phyloP scores from a whole-genome alignment of 2,329 filamentous ascomycete genomes.

The Catunica adiposa region DNA sequence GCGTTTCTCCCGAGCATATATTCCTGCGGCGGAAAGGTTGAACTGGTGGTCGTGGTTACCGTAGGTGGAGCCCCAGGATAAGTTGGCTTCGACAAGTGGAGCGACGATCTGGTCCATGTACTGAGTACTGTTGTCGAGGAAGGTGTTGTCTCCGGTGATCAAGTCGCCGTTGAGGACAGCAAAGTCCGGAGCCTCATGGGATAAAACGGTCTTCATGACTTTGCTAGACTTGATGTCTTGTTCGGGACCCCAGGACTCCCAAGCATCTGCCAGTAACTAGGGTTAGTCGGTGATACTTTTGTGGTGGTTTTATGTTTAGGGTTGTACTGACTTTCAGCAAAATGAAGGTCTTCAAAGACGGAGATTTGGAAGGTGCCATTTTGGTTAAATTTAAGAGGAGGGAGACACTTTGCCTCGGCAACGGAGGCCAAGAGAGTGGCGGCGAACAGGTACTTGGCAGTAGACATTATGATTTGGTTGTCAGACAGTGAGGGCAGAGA shows the following conservation, averaged over 20 bases:
- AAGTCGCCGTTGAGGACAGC: conserved; percentile 58
- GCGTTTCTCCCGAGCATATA: conserved; percentile 25
- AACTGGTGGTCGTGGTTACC: conserved; percentile 52
- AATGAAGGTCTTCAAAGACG: conserved; percentile 55
- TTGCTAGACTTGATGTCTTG: conserved; percentile 39
- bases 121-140: conserved; percentile 28
- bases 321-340: conserved; percentile 42
- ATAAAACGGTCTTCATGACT: conserved; percentile 42
- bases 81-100: conserved; percentile 36
- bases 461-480: not conserved
- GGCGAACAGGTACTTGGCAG: not conserved
- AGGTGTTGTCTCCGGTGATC: conserved; percentile 50
- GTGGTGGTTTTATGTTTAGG: not conserved
- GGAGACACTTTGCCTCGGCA: not conserved
- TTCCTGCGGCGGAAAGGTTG: conserved; percentile 34
- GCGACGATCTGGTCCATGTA: conserved; percentile 44
- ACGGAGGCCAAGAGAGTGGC: not conserved
- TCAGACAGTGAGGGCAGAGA: not conserved
- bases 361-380: conserved; percentile 36
- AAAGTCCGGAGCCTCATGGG: conserved; percentile 38
- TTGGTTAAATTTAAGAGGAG: not conserved
- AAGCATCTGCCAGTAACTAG: not conserved
- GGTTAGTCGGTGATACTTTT: not conserved
- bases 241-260: conserved; percentile 26
- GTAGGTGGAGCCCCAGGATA: conserved; percentile 51